A percentile compares a stretch with the other conserved stretches of the same genome.
Evolutionary conservation across 2,329 filamentous ascomycete genomes (phyloP).

Genomic region (Orbilia brochopaga): DNA sequence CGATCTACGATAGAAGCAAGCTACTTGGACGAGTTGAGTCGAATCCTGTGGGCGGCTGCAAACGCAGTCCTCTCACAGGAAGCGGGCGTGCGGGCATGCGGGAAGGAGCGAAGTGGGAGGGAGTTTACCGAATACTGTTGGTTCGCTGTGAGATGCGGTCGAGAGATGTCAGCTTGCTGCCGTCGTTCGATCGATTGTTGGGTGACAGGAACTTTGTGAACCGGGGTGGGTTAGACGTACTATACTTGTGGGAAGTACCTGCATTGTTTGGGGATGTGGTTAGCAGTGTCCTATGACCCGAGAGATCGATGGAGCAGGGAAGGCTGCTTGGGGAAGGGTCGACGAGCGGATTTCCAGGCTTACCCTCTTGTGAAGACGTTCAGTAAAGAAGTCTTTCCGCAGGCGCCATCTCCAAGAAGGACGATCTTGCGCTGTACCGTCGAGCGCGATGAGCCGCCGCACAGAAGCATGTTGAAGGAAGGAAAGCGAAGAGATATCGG

Average conservation of each 20-base stretch:
- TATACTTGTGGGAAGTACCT: conserved; percentile 98
- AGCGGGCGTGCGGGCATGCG: neutral
- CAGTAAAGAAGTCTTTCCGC: conserved; percentile 92
- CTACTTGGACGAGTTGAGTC: no score
- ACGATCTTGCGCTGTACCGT: conserved; percentile 96
- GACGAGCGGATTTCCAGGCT: conserved; percentile 56
- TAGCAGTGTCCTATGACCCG: conserved; percentile 24
- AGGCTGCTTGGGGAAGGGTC: no score
- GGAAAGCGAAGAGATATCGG: conserved; percentile 3
- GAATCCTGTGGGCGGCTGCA: neutral
- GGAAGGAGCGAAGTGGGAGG: conserved; percentile 10
- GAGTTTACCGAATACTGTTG: conserved; percentile 79
- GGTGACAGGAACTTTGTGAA: conserved; percentile 38
- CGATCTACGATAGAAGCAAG: neutral
- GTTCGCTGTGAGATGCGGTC: conserved; percentile 67
- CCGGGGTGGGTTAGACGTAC: conserved; percentile 60
- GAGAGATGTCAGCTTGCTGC: conserved; percentile 17
- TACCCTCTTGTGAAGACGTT: conserved; percentile 99
- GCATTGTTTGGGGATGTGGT: conserved; percentile 48
- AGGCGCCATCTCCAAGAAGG: conserved; percentile 83
- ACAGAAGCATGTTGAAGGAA: conserved; percentile 63
- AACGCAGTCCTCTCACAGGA: conserved; percentile 2
- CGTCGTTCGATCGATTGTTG: conserved; percentile 17
- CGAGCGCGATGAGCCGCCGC: conserved; percentile 66
- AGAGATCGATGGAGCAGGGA: no score